Percentiles rank a stretch among this genome's conserved stretches.
These are phyloP conservation scores for Sclerotinia minor DNA, from an alignment of 2,329 filamentous ascomycete genomes.

Conservation along the genomic window DNA sequence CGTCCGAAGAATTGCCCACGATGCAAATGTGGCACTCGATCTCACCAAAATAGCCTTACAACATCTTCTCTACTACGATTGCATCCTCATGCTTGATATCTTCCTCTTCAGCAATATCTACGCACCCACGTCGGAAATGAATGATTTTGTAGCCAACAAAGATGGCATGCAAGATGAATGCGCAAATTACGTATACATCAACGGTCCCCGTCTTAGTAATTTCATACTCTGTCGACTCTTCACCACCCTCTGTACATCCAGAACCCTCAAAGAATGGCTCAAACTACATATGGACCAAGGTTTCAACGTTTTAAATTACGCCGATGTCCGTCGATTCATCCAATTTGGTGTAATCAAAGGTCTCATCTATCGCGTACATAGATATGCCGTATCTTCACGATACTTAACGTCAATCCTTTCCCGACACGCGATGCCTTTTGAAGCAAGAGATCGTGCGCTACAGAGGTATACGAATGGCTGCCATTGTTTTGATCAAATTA, in stretches of 20 bases:
- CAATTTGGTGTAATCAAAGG: conserved; percentile 97
- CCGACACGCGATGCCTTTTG: conserved; percentile 35
- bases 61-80: conserved; percentile 91
- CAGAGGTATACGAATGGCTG: conserved; percentile 71
- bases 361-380: conserved; percentile 88
- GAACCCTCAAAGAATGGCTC: conserved; percentile 86
- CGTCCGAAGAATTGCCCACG: conserved; percentile 79
- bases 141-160: conserved; percentile 74
- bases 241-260: conserved; percentile 77
- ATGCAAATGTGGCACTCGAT: conserved; percentile 82
- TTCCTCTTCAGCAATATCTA: conserved; percentile 95
- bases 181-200: conserved; percentile 66
- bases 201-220: conserved; percentile 48
- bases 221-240: conserved; percentile 79
- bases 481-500: conserved; percentile 80
- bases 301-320: conserved; percentile 66
- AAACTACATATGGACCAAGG: conserved; percentile 67
- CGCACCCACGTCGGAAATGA: conserved; percentile 74
- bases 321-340: conserved; percentile 88
- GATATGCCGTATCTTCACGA: conserved; percentile 74
- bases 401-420: conserved; percentile 50
- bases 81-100: conserved; percentile 85
- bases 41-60: conserved; percentile 83
- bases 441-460: conserved; percentile 45
- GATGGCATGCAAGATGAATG: conserved; percentile 83